Base-by-base conservation (phyloP, 352 stramenopile species). In the Pythium brassicae region DNA sequence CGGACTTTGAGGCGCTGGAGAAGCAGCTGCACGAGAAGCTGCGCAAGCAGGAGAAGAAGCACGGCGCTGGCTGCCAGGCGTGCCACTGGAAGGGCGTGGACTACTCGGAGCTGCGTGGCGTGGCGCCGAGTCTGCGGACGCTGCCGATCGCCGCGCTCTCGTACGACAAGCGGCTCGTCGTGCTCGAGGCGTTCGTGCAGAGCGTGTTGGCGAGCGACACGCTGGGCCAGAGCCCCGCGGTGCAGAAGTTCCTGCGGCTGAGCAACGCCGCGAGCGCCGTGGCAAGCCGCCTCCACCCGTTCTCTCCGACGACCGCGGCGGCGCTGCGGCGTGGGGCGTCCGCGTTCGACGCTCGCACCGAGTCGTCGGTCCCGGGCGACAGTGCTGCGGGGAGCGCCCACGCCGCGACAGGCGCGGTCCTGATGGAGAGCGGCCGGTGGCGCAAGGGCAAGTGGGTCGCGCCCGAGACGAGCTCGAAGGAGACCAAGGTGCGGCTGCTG, bases 401-500 rank as follows among this genome's bases (percentile, higher is more conserved):
- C 6, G 70, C 50, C 44, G 42, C n/a, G 26, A 49, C 47, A 27
- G 49, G 59, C 50, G 55, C 48, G 25, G 61, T 89, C 53, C 62
- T 86, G n/a, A 71, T 84, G 29, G 79, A 91, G 55, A 83, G 83
- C 14, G 77, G 79, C 70, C 88, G 83, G 60, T 91, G 73, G 71
- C 66, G 56, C 50, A 80, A 74, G 35, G 76, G 69, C 4, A 67
- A 66, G 10, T 85, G 78, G 77, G 72, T 87, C 27, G 73, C 83
- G 17, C 74, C 76, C 10, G 78, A 87, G 32, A 66, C 63, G 22
- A 88, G 80, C 58, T 82, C 77, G 10, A 91, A 91, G 58, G 80
- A 86, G 50, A 83, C 78, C 22, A 92, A 92, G 62, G 89, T 94
- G 71, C 74, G 75, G 45, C 69, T 90, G 27, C 63, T 94, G 49